A percentile compares a stretch with the other conserved stretches of the same genome.
Evolutionary conservation across 805 yeast genomes (phyloP).

Genomic region (Saccharomycopsis sp.): DNA sequence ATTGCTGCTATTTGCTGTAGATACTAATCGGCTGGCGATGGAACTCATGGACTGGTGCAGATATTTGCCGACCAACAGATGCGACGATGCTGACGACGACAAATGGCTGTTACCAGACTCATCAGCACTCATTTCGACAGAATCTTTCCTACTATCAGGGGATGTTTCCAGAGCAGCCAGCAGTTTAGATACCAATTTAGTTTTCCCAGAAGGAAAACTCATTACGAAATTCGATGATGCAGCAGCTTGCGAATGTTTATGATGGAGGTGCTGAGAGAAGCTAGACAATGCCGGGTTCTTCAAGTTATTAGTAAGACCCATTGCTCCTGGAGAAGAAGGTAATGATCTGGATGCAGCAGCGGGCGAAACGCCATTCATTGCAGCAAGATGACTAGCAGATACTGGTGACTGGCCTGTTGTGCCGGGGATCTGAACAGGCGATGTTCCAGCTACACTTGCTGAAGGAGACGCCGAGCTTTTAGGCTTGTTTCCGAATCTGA

Average conservation of each 20-base stretch:
- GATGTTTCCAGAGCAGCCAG: not conserved
- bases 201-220: not conserved
- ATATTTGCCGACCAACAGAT: not conserved
- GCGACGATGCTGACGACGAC: not conserved
- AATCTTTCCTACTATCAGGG: not conserved
- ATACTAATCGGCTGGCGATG: not conserved
- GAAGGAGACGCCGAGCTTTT: not conserved
- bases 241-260: not conserved
- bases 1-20: not conserved
- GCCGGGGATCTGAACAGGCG: not conserved
- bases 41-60: not conserved
- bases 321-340: not conserved
- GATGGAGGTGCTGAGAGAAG: not conserved
- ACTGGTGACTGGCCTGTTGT: not conserved
- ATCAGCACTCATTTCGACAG: not conserved
- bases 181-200: not conserved
- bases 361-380: not conserved
- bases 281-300: not conserved
- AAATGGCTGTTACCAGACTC: not conserved
- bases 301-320: not conserved
- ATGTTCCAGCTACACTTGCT: not conserved
- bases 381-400: not conserved
- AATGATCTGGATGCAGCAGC: not conserved
- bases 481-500: constrained; percentile 4
- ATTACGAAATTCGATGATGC: not conserved